Conservation (phyloP, 371 early-diverging fungal genomes). For the Phascolomyces articulosus region DNA sequence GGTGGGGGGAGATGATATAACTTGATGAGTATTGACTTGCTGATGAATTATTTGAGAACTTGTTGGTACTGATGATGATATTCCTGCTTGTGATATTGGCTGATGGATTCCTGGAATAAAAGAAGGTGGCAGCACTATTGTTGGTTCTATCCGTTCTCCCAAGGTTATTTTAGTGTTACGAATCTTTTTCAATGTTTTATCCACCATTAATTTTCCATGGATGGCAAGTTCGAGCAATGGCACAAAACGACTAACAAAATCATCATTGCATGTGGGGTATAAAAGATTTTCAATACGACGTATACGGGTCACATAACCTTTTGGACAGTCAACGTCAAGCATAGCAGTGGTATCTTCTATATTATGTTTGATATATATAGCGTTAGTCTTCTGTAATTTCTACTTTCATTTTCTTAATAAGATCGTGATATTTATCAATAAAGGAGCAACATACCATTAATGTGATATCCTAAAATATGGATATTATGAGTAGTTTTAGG, state of each 20-base stretch:
- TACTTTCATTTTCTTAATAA: neutral
- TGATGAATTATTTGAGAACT: no score
- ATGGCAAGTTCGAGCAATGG: neutral
- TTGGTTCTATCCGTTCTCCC: no score
- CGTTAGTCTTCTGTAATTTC: no score
- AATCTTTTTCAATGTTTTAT: neutral
- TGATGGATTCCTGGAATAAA: no score
- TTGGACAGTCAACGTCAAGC: neutral
- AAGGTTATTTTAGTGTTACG: neutral
- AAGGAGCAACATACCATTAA: neutral
- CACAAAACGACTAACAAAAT: neutral
- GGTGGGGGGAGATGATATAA: no score
- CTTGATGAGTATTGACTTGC: no score
- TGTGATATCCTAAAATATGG: neutral
- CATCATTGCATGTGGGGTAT: neutral
- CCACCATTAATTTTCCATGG: neutral
- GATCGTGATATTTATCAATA: no score
- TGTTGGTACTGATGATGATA: no score
- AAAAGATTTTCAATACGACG: neutral
- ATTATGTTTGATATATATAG: neutral
- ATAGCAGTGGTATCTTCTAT: neutral
- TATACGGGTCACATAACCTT: neutral
- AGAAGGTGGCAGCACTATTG: no score
- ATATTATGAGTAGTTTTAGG: neutral
- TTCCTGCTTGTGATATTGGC: no score